phyloP scores from a whole-genome alignment of 2,329 filamentous ascomycete species.

The Fusarium stilboides region DNA sequence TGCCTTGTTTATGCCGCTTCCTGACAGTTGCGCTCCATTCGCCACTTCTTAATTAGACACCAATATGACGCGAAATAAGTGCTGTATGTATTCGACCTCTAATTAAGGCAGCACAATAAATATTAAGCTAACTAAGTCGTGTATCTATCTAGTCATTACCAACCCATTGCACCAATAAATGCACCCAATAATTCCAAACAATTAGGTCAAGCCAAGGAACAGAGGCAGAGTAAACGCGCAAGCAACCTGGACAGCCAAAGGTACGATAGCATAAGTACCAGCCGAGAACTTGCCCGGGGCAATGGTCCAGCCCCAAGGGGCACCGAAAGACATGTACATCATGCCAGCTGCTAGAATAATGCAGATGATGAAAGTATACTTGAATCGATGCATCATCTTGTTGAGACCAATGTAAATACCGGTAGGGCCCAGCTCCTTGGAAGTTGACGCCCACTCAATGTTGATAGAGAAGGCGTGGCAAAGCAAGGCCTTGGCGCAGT shows the following conservation, averaged over 20 bases:
- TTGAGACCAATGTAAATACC: slow-evolving; percentile 54
- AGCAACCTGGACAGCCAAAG: slow-evolving; percentile 46
- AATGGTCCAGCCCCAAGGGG: slow-evolving; percentile 49
- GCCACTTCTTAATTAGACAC: no score
- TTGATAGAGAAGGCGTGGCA: slow-evolving; percentile 49
- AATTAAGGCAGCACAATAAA: neutral
- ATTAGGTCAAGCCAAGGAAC: slow-evolving; percentile 48
- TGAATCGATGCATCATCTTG: slow-evolving; percentile 62
- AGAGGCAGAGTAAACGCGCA: slow-evolving; percentile 46
- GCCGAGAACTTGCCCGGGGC: slow-evolving; percentile 45
- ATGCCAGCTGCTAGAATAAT: slow-evolving; percentile 44
- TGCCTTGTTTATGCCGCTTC: no score
- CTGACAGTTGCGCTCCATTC: no score
- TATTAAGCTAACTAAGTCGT: slow-evolving; percentile 10
- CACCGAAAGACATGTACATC: slow-evolving; percentile 49
- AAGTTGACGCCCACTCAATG: slow-evolving; percentile 52
- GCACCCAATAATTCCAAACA: no score
- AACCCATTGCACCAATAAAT: neutral
- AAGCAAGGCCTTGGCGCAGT: slow-evolving; percentile 49
- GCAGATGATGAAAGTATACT: slow-evolving; percentile 55
- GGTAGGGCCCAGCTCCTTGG: slow-evolving; percentile 49
- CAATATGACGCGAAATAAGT: no score
- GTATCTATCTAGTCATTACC: slow-evolving; percentile 16
- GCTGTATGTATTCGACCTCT: no score
- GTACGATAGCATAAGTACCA: slow-evolving; percentile 48